Percentiles rank a stretch among this genome's conserved stretches.
phyloP scores from a whole-genome alignment of 2,329 filamentous ascomycete species.

The Coniochaeta ligniaria region DNA sequence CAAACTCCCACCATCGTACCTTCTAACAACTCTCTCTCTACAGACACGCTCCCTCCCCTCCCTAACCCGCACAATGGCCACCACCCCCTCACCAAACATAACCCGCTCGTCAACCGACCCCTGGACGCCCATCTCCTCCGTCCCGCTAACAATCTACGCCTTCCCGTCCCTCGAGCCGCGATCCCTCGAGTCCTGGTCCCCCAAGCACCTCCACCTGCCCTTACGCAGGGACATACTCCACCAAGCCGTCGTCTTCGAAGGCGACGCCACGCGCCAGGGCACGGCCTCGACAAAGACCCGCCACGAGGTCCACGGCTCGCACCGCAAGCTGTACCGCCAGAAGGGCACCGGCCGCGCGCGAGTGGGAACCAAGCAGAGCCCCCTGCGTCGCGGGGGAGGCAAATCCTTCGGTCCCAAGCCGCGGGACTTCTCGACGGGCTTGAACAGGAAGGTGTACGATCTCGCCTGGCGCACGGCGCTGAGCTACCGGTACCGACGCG shows the following conservation, averaged over 20 bases:
- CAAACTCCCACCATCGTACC: too few species aligned
- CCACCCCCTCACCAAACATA: conserved; percentile 35
- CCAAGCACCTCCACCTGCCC: conserved; percentile 79
- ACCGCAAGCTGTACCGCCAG: conserved; percentile 74
- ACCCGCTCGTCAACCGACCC: conserved; percentile 28
- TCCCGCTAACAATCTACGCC: conserved; percentile 78
- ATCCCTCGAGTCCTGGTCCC: conserved; percentile 68
- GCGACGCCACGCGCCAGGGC: conserved; percentile 78
- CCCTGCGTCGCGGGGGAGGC: conserved; percentile 77
- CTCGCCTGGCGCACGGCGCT: conserved; percentile 91
- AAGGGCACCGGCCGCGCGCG: conserved; percentile 82
- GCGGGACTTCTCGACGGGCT: conserved; percentile 76
- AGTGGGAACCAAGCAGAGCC: conserved; percentile 72
- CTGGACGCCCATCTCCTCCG: conserved; percentile 50
- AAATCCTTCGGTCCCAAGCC: conserved; percentile 87
- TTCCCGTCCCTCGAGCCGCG: conserved; percentile 87
- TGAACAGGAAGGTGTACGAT: conserved; percentile 90
- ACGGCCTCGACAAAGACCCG: conserved; percentile 79
- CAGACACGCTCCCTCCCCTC: not conserved
- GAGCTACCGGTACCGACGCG: conserved; percentile 81
- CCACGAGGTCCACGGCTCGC: conserved; percentile 75
- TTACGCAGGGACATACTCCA: conserved; percentile 88
- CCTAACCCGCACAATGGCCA: conserved; percentile 42
- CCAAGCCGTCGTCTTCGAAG: conserved; percentile 86
- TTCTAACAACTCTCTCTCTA: too few species aligned